Evolutionary conservation across 495 filamentous ascomycete genomes (phyloP), one percentile per base, ranked within the genome.

Genomic region (Penicilliopsis zonata): DNA sequence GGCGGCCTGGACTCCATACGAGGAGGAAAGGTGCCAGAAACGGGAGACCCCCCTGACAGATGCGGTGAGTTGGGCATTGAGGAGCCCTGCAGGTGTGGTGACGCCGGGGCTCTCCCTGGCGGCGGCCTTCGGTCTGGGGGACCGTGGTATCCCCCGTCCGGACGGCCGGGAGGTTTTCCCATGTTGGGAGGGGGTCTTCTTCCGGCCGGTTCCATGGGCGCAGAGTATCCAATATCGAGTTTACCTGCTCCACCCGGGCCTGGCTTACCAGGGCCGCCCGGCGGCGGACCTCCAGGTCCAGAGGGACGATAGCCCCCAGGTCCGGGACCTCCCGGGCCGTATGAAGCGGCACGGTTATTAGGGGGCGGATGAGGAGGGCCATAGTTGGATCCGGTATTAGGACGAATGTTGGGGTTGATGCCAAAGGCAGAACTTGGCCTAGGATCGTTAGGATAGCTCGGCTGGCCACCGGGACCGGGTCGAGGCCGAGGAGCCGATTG

Each of bases 391-490:
- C 53, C 61, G n/a, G n/a, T n/a, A 37, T 62, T 61, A n/a, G 66
- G 49, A 28, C 69, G 65, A 30, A 67, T 52, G 37, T 59, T 63
- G 12, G 55, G 65, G 29, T 63, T 72, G 44, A 82, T 76, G 10
- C 77, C 75, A 49, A 80, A 80, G 9, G 79, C 75, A 36, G 77
- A 81, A 30, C 61, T 65, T 8, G 78, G 74, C 1, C 80, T 69
- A 38, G 49, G 44, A 24, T 61, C 59, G n/a, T 57, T 45, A 20
- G 48, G 44, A 37, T 59, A 58, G 20, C 71, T 59, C 2, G 78
- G 76, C 50, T 87, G 86, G 18, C 78, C 82, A 14, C 71, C 71
- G 18, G 70, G 59, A 14, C 71, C 71, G 18, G 70, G 59, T 13
- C 76, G 74, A 48, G 49, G 66, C 33, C 48, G 57, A 16, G 63